Conservation (phyloP, 306 rosid genomes). For the Gastrolobium villosum region DNA sequence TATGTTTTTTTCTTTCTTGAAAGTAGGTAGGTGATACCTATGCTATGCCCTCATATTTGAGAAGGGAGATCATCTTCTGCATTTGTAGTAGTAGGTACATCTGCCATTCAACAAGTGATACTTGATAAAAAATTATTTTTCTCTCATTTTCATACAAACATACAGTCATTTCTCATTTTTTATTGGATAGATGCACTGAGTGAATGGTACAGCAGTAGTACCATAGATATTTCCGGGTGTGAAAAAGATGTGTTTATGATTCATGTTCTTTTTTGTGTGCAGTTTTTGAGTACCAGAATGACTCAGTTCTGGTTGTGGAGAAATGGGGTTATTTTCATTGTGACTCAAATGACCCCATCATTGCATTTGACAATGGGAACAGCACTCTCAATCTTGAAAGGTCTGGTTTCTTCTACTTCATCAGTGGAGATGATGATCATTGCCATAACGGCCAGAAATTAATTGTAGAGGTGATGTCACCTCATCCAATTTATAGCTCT, state of each 20-base stretch:
- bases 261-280: background rate
- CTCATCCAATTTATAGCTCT: constrained; percentile 37
- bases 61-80: too few relatives aligned
- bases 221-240: too few relatives aligned
- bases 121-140: too few relatives aligned
- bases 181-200: too few relatives aligned
- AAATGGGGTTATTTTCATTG: constrained; percentile 79
- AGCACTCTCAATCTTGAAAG: constrained; percentile 61
- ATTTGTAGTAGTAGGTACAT: too few relatives aligned
- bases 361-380: constrained; percentile 61
- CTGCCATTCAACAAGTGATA: too few relatives aligned
- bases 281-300: constrained; percentile 75
- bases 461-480: constrained; percentile 66
- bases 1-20: background rate
- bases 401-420: constrained; percentile 69
- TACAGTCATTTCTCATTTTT: too few relatives aligned
- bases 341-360: constrained; percentile 57
- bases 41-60: too few relatives aligned
- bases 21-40: background rate
- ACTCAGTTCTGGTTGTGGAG: constrained; percentile 69
- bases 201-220: too few relatives aligned
- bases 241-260: background rate
- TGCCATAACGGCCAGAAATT: constrained; percentile 69
- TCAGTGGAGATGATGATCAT: constrained; percentile 61
- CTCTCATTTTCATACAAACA: too few relatives aligned